A percentile compares a stretch with the other conserved stretches of the same genome.
Evolutionary conservation across 768 basidiomycete genomes (phyloP).

Genomic region (Brasilioporus rufonigricans): DNA sequence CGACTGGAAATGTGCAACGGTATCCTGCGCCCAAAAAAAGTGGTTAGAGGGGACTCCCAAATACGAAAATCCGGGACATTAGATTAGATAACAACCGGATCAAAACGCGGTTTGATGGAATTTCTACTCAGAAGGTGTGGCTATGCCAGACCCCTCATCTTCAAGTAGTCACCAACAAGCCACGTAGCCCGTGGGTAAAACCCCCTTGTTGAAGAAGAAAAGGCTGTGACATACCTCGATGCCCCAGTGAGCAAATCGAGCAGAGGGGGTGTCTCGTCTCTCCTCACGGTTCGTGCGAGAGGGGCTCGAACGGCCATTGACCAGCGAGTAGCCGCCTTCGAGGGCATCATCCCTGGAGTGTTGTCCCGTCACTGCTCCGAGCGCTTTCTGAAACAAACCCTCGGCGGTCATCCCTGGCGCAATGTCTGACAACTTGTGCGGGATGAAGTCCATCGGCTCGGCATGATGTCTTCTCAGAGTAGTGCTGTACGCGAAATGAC

Average conservation of each 20-base stretch:
- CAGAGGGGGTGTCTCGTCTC: slow-evolving; percentile 54
- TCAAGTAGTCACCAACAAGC: background rate
- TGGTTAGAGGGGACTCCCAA: slow-evolving; percentile 4
- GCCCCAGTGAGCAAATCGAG: slow-evolving; percentile 64
- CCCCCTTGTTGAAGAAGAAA: background rate
- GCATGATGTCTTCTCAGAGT: slow-evolving; percentile 67
- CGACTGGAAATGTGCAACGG: slow-evolving; percentile 67
- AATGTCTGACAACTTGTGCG: slow-evolving; percentile 37
- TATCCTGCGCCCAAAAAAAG: slow-evolving; percentile 51
- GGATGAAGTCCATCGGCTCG: slow-evolving; percentile 38
- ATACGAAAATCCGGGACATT: background rate
- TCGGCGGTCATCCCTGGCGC: slow-evolving; percentile 42
- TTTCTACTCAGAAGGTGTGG: slow-evolving; percentile 7
- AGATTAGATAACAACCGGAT: background rate
- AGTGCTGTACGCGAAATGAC: slow-evolving; percentile 83
- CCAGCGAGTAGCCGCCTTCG: slow-evolving; percentile 41
- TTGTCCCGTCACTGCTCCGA: slow-evolving; percentile 34
- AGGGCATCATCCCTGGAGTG: slow-evolving; percentile 21
- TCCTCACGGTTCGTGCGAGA: slow-evolving; percentile 29
- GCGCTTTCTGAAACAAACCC: slow-evolving; percentile 45
- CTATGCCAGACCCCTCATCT: slow-evolving; percentile 11
- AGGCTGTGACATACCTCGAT: slow-evolving; percentile 50
- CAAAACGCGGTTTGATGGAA: background rate
- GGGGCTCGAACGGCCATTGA: slow-evolving; percentile 18
- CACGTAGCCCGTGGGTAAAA: background rate